These are phyloP conservation scores for Ophiocordyceps sinensis DNA, from an alignment of 2,329 filamentous ascomycete genomes.

Conservation along the genomic window DNA sequence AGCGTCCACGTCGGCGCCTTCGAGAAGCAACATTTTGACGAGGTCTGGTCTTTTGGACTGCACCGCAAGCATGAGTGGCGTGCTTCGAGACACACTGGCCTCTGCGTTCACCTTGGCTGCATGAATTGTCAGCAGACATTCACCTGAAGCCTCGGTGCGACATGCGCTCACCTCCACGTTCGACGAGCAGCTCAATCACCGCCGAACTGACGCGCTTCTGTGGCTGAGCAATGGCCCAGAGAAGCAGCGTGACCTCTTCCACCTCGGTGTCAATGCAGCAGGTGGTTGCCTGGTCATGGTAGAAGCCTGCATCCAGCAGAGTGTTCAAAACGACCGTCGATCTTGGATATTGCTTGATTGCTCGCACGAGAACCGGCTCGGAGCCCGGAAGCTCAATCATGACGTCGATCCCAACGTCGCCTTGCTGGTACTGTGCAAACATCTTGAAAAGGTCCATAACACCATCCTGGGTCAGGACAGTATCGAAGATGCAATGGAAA, in stretches of 20 bases:
- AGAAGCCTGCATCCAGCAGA: conserved; percentile 42
- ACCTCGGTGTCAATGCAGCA: conserved; percentile 28
- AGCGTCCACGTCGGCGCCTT: conserved; percentile 45
- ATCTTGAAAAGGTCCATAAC: conserved; percentile 34
- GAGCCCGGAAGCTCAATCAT: conserved; percentile 27
- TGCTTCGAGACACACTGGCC: conserved; percentile 34
- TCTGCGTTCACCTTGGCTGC: conserved; percentile 43
- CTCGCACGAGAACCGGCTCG: conserved; percentile 35
- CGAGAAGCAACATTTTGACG: conserved; percentile 39
- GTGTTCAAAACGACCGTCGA: conserved; percentile 36
- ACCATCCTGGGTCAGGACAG: conserved; percentile 32
- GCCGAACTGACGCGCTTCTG: conserved; percentile 47
- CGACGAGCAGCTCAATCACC: conserved; percentile 42
- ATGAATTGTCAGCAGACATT: conserved; percentile 3
- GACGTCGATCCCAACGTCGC: conserved; percentile 33
- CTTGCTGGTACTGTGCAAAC: conserved; percentile 35
- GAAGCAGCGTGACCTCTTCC: conserved; percentile 37
- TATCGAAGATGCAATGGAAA: conserved; percentile 42
- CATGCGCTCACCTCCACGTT: conserved; percentile 20
- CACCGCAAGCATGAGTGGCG: conserved; percentile 46
- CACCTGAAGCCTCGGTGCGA: background rate
- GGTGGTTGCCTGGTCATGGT: conserved; percentile 37
- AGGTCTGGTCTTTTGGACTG: conserved; percentile 40
- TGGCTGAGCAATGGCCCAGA: conserved; percentile 48
- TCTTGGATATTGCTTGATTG: conserved; percentile 38